Percentiles rank a stretch among this genome's conserved stretches.
phyloP scores from a whole-genome alignment of 768 basidiomycete genomes.

The Pisolithus marmoratus region DNA sequence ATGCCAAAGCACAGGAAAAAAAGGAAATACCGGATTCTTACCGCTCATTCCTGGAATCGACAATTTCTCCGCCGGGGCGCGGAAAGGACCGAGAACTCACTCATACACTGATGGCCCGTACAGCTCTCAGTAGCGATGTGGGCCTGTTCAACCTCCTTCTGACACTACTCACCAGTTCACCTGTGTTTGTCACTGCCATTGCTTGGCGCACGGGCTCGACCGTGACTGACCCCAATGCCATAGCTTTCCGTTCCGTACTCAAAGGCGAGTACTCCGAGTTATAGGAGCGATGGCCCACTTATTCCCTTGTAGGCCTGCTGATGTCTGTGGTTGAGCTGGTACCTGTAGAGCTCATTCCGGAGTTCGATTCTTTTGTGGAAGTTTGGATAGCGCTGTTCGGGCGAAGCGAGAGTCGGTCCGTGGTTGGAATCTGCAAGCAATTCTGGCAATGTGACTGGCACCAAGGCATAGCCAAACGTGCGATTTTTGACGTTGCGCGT shows the following conservation, averaged over 20 bases:
- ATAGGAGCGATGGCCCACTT: not conserved
- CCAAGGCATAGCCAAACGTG: constrained; percentile 59
- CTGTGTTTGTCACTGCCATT: constrained; percentile 68
- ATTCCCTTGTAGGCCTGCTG: constrained; percentile 53
- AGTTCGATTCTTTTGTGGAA: constrained; percentile 65
- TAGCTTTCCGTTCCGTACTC: constrained; percentile 74
- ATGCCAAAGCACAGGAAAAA: constrained; percentile 37
- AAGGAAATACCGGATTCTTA: constrained; percentile 52
- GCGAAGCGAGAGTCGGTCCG: constrained; percentile 55
- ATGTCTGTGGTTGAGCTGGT: constrained; percentile 70
- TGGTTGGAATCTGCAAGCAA: constrained; percentile 67
- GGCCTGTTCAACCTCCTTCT: constrained; percentile 56
- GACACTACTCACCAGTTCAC: constrained; percentile 59
- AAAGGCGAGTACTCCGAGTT: constrained; percentile 53
- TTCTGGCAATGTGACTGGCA: constrained; percentile 82
- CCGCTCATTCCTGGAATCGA: constrained; percentile 47
- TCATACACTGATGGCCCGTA: constrained; percentile 52
- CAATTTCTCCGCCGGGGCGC: constrained; percentile 36
- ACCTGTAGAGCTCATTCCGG: constrained; percentile 70
- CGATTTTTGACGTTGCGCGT: constrained; percentile 77
- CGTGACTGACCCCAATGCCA: constrained; percentile 69
- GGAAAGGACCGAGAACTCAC: constrained; percentile 55
- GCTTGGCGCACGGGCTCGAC: constrained; percentile 67
- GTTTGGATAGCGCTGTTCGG: constrained; percentile 80
- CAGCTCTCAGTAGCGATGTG: constrained; percentile 51